Evolutionary conservation across 305 asterid species (phyloP).

Genomic region (Solanum hybrid): DNA sequence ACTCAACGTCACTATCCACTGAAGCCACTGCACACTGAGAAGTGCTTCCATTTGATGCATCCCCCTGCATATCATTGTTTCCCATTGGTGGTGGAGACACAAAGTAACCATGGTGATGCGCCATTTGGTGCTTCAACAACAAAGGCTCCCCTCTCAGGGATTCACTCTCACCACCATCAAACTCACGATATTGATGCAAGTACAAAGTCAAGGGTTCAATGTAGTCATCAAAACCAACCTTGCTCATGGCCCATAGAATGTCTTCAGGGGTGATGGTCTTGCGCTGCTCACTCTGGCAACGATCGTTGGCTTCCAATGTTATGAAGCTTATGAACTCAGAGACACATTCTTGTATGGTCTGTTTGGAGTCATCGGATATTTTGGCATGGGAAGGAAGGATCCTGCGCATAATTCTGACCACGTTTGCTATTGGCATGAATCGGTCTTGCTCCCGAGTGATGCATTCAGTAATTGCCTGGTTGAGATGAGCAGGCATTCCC

Average conservation of each 20-base stretch:
- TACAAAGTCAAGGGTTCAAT: not conserved
- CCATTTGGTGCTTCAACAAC: constrained; percentile 24
- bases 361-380: constrained; percentile 24
- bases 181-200: constrained; percentile 32
- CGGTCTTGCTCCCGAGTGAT: constrained; percentile 26
- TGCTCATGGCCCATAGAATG: constrained; percentile 66
- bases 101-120: constrained; percentile 24
- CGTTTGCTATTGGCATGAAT: constrained; percentile 46
- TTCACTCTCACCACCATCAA: constrained; percentile 56
- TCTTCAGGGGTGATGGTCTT: constrained; percentile 66
- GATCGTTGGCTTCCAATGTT: constrained; percentile 60
- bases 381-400: not conserved
- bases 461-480: constrained; percentile 27
- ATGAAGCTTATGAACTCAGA: constrained; percentile 65
- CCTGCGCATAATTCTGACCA: constrained; percentile 56
- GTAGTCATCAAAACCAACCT: constrained; percentile 41
- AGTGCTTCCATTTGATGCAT: constrained; percentile 24
- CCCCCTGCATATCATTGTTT: not conserved
- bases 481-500: constrained; percentile 25
- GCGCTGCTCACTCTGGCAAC: constrained; percentile 64
- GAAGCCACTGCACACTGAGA: constrained; percentile 25
- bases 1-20: not conserved
- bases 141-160: constrained; percentile 48
- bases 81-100: constrained; percentile 16
- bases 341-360: constrained; percentile 58